Conservation (phyloP, 331 rosid species). For the Spiraea crenata region DNA sequence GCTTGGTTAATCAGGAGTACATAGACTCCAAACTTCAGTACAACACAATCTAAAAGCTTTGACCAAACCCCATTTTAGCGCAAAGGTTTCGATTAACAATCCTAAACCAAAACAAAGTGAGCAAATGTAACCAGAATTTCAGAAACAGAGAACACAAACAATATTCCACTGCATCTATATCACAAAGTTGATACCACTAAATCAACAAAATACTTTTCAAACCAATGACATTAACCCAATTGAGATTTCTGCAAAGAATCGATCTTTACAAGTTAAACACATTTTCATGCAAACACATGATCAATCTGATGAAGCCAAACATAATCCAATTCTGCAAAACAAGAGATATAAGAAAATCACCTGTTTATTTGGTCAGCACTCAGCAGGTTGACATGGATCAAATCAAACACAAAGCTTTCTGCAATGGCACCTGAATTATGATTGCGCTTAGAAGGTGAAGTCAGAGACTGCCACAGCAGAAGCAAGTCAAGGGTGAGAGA, state of each 20-base stretch:
- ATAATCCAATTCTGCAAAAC: not conserved
- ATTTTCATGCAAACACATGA: not conserved
- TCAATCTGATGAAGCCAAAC: conserved; percentile 3
- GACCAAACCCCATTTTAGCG: not conserved
- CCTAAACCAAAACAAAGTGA: not conserved
- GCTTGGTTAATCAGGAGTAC: not conserved
- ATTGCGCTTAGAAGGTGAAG: not conserved
- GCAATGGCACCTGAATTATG: not conserved
- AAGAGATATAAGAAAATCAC: not conserved
- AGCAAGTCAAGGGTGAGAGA: not conserved
- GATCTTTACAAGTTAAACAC: not conserved
- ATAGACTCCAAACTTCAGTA: not conserved
- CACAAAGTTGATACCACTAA: no score
- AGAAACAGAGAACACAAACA: not conserved
- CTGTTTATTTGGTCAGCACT: not conserved
- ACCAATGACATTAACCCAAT: conserved; percentile 2
- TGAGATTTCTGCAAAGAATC: conserved; percentile 6
- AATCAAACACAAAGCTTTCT: conserved; percentile 1
- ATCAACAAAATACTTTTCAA: not conserved
- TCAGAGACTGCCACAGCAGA: not conserved
- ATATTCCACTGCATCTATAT: not conserved
- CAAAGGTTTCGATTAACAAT: not conserved
- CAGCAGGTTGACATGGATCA: not conserved
- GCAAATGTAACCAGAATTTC: not conserved
- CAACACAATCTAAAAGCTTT: conserved; percentile 4